phyloP scores from a whole-genome alignment of 345 rosid species.

The Aquilaria yunnanensis region DNA sequence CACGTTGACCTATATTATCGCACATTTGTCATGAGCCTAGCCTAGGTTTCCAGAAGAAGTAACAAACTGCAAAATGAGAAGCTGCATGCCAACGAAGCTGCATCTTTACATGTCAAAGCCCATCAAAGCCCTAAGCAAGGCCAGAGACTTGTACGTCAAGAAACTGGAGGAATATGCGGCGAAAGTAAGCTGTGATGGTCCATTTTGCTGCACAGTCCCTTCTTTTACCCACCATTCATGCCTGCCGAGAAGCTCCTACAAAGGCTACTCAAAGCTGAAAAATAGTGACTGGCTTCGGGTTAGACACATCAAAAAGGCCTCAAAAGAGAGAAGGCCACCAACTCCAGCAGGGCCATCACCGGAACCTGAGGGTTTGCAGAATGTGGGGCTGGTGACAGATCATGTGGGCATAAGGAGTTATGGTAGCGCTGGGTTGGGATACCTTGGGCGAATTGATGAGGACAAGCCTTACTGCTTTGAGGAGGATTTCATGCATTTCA shows the following conservation, averaged over 20 bases:
- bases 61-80: conserved; percentile 5
- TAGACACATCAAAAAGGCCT: background rate
- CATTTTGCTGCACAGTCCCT: conserved; percentile 1
- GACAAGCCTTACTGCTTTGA: conserved; percentile 11
- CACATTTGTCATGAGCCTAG: too few species aligned
- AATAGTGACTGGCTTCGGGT: background rate
- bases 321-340: conserved; percentile 3
- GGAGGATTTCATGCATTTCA: background rate
- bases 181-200: conserved; percentile 6
- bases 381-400: background rate
- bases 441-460: conserved; percentile 8
- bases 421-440: background rate
- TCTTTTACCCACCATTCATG: background rate
- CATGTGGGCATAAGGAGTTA: background rate
- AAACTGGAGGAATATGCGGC: conserved; percentile 14
- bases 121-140: conserved; percentile 13
- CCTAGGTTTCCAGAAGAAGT: too few species aligned
- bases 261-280: background rate
- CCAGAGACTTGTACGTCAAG: conserved; percentile 19
- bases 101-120: conserved; percentile 11
- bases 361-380: background rate
- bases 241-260: conserved; percentile 13
- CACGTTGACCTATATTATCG: too few species aligned
- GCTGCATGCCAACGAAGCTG: conserved; percentile 3
- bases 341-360: background rate